These are phyloP conservation scores for Heliosperma pusillum DNA, from an alignment of 148 eudicot species.

Conservation along the genomic window DNA sequence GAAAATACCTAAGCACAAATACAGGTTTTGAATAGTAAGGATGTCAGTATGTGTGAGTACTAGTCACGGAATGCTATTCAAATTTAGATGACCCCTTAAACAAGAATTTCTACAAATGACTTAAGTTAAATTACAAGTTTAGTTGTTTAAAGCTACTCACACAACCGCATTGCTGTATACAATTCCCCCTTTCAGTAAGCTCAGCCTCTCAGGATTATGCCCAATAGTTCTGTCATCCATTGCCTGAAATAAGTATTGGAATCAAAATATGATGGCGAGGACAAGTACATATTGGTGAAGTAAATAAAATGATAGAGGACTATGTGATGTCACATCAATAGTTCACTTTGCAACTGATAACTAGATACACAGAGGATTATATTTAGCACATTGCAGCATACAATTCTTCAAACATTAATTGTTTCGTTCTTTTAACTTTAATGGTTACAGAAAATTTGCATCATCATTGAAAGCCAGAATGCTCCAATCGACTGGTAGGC, in stretches of 20 bases:
- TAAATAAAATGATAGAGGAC: neutral
- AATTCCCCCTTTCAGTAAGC: constrained; percentile 85
- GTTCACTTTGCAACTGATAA: neutral
- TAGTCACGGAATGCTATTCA: too few relatives aligned
- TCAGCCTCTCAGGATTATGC: constrained; percentile 87
- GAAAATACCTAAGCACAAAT: too few relatives aligned
- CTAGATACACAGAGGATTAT: neutral
- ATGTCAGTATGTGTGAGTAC: too few relatives aligned
- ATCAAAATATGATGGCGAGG: neutral
- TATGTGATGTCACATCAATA: neutral
- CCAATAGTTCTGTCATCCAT: constrained; percentile 88
- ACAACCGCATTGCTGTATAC: constrained; percentile 80
- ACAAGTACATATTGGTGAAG: neutral
- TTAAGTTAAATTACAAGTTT: neutral
- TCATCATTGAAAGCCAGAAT: neutral
- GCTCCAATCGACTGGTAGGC: neutral
- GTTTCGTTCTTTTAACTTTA: neutral
- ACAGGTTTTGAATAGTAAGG: too few relatives aligned
- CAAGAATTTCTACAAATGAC: neutral
- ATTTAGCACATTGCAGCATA: neutral
- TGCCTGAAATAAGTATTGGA: constrained; percentile 44
- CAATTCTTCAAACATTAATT: neutral
- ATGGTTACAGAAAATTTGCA: neutral
- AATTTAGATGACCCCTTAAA: too few relatives aligned
- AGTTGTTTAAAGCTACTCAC: constrained; percentile 41